Conservation (phyloP, 306 rosid genomes). For the Carpinus fangiana region DNA sequence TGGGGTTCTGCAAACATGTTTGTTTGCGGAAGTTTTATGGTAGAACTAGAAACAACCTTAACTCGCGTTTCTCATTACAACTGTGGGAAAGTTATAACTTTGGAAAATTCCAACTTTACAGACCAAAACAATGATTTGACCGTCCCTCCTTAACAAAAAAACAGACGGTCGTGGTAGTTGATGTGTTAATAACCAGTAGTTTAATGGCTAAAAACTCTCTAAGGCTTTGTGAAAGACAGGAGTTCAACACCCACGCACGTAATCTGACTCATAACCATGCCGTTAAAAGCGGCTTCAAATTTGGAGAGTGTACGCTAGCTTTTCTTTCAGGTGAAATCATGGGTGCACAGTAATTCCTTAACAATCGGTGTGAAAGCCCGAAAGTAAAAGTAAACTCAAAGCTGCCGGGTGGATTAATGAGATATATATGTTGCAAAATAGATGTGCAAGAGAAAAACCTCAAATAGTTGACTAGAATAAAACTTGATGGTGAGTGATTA, state of each 20-base stretch:
- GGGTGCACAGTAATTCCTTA: not conserved
- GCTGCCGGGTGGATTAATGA: too few species aligned
- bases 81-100: not conserved
- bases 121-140: not conserved
- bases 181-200: not conserved
- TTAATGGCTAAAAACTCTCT: not conserved
- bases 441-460: too few species aligned
- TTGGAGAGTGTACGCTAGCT: constrained; percentile 4
- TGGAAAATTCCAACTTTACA: not conserved
- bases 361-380: too few species aligned
- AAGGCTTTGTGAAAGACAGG: not conserved
- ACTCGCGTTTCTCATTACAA: not conserved
- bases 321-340: too few species aligned
- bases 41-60: not conserved
- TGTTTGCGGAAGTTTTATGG: not conserved
- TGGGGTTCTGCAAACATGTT: not conserved
- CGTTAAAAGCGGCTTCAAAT: not conserved
- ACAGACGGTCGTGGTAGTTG: not conserved
- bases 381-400: too few species aligned
- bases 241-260: not conserved
- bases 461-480: too few species aligned
- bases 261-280: not conserved
- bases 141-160: not conserved
- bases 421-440: too few species aligned
- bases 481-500: too few species aligned